Base-by-base conservation (phyloP, 768 basidiomycete genomes). In the Asterophora parasitica region DNA sequence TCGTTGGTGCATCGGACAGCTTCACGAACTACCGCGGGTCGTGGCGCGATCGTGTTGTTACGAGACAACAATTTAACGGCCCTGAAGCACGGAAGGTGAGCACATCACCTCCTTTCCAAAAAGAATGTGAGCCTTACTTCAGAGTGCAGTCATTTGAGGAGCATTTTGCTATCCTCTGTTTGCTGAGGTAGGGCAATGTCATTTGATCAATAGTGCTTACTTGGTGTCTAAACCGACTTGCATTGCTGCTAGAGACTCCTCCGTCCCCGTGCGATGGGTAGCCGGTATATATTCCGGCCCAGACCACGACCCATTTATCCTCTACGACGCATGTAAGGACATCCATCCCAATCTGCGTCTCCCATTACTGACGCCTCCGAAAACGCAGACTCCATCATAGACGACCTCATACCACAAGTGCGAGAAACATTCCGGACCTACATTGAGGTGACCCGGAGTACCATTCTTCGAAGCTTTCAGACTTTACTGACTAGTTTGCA, bases 201-300 rank as follows among this genome's bases (percentile, higher is more conserved):
- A 12, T 13, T 42, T 19, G 8, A n/a, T 17, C 36, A n/a, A n/a
- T n/a, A n/a, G n/a, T n/a, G n/a, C n/a, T n/a, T n/a, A n/a, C n/a
- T n/a, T n/a, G n/a, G n/a, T n/a, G n/a, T n/a, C n/a, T n/a, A n/a
- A n/a, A n/a, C n/a, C n/a, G n/a, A n/a, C n/a, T n/a, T n/a, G n/a
- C n/a, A n/a, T n/a, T n/a, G n/a, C n/a, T n/a, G n/a, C n/a, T n/a
- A 49, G 48, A 49, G 48, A 49, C 30, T 49, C 41, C 15, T 43
- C 36, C 34, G 26, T 49, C 13, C 42, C 48, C 10, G 36, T 49
- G 11, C 27, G 34, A 15, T 49, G 48, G 48, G 48, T 49, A 16
- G 48, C 48, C 16, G 48, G 48, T 16, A 42, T 49, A 8, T 44
- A 31, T 15, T 30, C 11, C 30, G 19, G 40, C 40, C 9, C 35